A percentile compares a stretch with the other conserved stretches of the same genome.
phyloP scores from a whole-genome alignment of 306 rosid species.

The Citrullus amarus region DNA sequence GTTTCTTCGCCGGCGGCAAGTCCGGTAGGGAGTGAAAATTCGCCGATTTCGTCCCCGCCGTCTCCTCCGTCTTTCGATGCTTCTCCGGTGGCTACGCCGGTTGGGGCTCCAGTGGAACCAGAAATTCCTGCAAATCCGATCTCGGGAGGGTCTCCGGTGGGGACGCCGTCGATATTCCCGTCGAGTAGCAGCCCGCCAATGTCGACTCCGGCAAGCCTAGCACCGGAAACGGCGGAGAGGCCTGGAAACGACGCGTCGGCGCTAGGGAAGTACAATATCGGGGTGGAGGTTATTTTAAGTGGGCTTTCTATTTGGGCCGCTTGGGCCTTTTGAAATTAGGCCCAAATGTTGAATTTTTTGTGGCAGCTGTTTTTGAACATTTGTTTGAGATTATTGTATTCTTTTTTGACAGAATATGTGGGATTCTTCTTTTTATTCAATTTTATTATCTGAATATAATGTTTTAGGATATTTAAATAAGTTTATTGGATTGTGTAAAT shows the following conservation, averaged over 20 bases:
- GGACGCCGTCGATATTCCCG: conserved; percentile 40
- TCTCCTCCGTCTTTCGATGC: conserved; percentile 24
- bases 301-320: conserved; percentile 32
- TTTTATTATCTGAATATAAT: neutral
- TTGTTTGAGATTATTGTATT: neutral
- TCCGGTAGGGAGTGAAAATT: conserved; percentile 26
- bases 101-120: conserved; percentile 28
- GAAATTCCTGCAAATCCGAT: conserved; percentile 35
- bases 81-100: conserved; percentile 25
- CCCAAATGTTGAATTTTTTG: neutral
- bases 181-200: conserved; percentile 35
- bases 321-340: conserved; percentile 24
- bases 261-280: conserved; percentile 19
- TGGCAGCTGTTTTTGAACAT: neutral
- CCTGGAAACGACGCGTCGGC: conserved; percentile 45
- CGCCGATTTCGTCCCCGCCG: conserved; percentile 33
- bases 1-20: conserved; percentile 34
- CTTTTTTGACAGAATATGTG: neutral
- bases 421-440: neutral
- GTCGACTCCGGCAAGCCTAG: conserved; percentile 31
- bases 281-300: conserved; percentile 18
- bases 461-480: neutral
- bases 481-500: no score
- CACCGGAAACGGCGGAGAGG: conserved; percentile 44
- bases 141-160: conserved; percentile 35